phyloP scores from a whole-genome alignment of 768 basidiomycete species.

The Rhodotorula sphaerocarpa region DNA sequence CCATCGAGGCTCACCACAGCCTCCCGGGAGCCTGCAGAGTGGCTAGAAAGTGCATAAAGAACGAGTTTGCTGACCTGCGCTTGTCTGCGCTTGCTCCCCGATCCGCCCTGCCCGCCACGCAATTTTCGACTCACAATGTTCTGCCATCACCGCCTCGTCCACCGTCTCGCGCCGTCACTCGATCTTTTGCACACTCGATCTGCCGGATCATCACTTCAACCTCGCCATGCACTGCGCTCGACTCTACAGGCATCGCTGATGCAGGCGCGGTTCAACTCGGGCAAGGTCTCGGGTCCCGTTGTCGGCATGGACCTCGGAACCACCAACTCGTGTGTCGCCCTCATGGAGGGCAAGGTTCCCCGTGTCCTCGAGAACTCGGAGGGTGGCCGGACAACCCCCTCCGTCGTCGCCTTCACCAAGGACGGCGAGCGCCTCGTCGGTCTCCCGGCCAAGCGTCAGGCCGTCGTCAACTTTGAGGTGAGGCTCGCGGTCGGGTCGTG shows the following conservation, averaged over 20 bases:
- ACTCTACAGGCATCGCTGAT: slow-evolving; percentile 14
- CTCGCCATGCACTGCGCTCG: neutral
- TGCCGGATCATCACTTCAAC: too few relatives aligned
- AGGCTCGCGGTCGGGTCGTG: slow-evolving; percentile 30
- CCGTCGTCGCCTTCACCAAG: slow-evolving; percentile 97
- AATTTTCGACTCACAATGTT: too few relatives aligned
- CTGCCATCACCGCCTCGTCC: neutral
- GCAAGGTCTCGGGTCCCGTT: slow-evolving; percentile 36
- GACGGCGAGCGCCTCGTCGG: slow-evolving; percentile 88
- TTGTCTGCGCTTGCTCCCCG: neutral
- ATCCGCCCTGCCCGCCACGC: too few relatives aligned
- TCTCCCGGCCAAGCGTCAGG: slow-evolving; percentile 93
- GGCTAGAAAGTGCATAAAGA: neutral
- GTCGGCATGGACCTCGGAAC: slow-evolving; percentile 36
- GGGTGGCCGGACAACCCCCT: slow-evolving; percentile 95
- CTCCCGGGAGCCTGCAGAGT: neutral
- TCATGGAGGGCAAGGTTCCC: slow-evolving; percentile 45
- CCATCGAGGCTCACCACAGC: neutral
- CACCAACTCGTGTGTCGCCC: slow-evolving; percentile 36
- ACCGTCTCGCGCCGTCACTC: too few relatives aligned
- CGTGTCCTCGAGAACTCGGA: slow-evolving; percentile 96
- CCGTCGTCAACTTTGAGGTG: slow-evolving; percentile 84
- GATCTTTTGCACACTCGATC: too few relatives aligned
- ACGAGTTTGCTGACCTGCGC: neutral
- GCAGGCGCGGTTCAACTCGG: slow-evolving; percentile 34